Conservation (phyloP, 1,139 yeast species). For the Ogataea hybrid region DNA sequence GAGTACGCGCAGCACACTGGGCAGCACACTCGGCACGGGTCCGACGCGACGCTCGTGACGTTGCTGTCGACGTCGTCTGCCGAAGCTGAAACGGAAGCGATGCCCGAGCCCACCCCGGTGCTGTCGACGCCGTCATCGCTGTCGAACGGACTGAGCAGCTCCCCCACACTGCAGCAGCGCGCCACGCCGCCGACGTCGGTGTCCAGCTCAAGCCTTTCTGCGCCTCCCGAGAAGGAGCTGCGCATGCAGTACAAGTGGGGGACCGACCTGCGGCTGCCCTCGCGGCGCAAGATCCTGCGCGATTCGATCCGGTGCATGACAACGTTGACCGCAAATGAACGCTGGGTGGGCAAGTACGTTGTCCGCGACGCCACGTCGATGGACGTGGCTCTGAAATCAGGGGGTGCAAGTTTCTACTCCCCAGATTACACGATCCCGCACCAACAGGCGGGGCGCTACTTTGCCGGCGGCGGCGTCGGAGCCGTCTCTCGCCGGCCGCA, state of each 20-base stretch:
- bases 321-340: slow-evolving; percentile 30
- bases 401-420: slow-evolving; percentile 7
- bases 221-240: not conserved
- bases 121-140: slow-evolving; percentile 11
- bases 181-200: slow-evolving; percentile 13
- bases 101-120: slow-evolving; percentile 7
- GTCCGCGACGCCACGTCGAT: slow-evolving; percentile 23
- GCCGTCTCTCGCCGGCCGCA: not conserved
- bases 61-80: slow-evolving; percentile 3
- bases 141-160: slow-evolving; percentile 7
- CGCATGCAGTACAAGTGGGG: slow-evolving; percentile 7
- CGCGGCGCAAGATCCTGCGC: slow-evolving; percentile 27
- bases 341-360: slow-evolving; percentile 31
- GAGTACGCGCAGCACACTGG: slow-evolving; percentile 5
- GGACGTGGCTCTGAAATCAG: slow-evolving; percentile 7
- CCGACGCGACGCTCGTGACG: slow-evolving; percentile 7
- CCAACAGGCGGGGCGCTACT: slow-evolving; percentile 9
- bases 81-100: not conserved
- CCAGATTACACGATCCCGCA: slow-evolving; percentile 7
- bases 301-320: slow-evolving; percentile 34
- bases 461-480: slow-evolving; percentile 1
- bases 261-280: slow-evolving; percentile 15
- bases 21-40: not conserved
- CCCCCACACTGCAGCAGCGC: slow-evolving; percentile 6
- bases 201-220: slow-evolving; percentile 5